Conservation (phyloP, 2,329 filamentous ascomycete species). For the Xylariales sp. region DNA sequence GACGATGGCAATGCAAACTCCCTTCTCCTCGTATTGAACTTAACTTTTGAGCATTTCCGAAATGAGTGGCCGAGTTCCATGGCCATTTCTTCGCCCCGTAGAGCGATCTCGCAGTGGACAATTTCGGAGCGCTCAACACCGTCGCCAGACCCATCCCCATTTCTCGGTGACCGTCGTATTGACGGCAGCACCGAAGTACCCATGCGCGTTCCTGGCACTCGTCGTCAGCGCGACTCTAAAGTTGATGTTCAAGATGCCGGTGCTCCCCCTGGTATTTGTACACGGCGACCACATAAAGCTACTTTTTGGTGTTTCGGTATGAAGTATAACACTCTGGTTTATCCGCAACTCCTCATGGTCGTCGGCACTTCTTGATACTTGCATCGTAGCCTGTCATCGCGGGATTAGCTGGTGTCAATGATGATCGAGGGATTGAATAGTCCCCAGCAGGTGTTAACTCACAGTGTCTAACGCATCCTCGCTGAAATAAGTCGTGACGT, state of each 20-base stretch:
- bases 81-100: too few species aligned
- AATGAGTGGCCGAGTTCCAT: too few species aligned
- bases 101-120: too few species aligned
- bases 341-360: background rate
- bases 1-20: too few species aligned
- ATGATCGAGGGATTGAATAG: background rate
- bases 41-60: too few species aligned
- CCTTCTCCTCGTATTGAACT: too few species aligned
- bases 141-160: background rate
- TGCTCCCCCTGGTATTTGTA: background rate
- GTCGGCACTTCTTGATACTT: background rate
- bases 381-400: background rate
- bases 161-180: background rate
- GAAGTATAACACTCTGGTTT: background rate
- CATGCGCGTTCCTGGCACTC: background rate
- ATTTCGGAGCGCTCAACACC: too few species aligned
- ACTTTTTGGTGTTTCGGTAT: background rate
- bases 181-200: background rate
- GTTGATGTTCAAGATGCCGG: conserved; percentile 1
- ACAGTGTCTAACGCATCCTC: background rate
- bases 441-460: background rate
- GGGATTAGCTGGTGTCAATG: background rate
- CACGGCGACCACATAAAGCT: background rate
- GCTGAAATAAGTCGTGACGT: background rate
- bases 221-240: background rate